These are phyloP conservation scores for Lasiodiplodia theobromae DNA, from an alignment of 2,329 filamentous ascomycete species.

Conservation along the genomic window DNA sequence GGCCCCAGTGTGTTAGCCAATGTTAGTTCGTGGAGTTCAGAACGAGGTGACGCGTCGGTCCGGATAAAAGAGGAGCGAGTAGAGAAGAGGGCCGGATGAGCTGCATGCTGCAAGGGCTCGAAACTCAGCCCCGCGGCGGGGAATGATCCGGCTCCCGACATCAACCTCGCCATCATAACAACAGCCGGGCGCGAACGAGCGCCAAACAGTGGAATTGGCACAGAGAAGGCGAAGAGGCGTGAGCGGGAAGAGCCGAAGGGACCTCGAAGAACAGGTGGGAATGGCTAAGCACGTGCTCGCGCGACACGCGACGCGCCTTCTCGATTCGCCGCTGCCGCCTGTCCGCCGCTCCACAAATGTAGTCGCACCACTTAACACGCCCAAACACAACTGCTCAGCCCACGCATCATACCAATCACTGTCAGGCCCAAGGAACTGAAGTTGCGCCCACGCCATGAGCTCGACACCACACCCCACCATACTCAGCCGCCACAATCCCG, in stretches of 20 bases:
- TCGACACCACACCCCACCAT: not conserved
- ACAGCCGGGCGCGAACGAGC: not conserved
- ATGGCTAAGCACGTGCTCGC: not conserved
- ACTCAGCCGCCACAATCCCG: not conserved
- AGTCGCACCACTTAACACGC: not conserved
- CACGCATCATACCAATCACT: not conserved
- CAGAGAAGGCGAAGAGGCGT: not conserved
- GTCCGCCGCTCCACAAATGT: not conserved
- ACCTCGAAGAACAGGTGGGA: not conserved
- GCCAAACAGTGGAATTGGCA: not conserved
- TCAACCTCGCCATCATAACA: not conserved
- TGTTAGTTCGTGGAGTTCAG: too few species aligned
- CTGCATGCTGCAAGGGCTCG: not conserved
- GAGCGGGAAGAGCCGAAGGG: not conserved
- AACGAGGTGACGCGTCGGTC: not conserved
- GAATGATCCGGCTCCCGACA: not conserved
- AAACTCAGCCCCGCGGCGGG: not conserved
- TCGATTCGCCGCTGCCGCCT: not conserved
- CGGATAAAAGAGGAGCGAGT: not conserved
- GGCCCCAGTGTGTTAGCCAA: not conserved
- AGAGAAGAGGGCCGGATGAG: not conserved
- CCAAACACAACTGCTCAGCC: not conserved
- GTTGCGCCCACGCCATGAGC: not conserved
- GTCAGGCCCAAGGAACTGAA: not conserved
- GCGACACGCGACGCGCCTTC: not conserved